A percentile compares a stretch with the other conserved stretches of the same genome.
These are phyloP conservation scores for Gonium pectorale DNA, from an alignment of 139 green algal species.

Conservation along the genomic window DNA sequence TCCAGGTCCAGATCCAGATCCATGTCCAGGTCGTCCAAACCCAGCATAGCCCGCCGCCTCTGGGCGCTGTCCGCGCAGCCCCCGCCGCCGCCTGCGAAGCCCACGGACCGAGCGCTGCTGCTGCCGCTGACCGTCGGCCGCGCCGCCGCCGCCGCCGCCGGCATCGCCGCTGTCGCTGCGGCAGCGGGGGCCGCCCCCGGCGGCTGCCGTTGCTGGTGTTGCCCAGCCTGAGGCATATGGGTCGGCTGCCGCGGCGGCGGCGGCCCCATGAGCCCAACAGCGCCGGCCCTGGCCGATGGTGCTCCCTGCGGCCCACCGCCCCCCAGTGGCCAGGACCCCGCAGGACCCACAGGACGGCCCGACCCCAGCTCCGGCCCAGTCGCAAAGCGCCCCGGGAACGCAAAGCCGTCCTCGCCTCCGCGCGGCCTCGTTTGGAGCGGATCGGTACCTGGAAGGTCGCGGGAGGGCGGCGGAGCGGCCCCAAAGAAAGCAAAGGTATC, in stretches of 20 bases:
- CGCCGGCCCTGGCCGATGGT: too few species aligned
- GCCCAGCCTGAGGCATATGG: too few species aligned
- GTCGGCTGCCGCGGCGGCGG: neutral
- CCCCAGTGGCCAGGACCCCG: too few species aligned
- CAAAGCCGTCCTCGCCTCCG: too few species aligned
- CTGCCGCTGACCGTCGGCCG: conserved; percentile 2
- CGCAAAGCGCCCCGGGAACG: too few species aligned
- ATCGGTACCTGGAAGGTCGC: too few species aligned
- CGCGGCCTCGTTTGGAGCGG: too few species aligned
- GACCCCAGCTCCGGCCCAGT: too few species aligned
- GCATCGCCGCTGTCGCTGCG: neutral
- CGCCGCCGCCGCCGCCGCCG: neutral
- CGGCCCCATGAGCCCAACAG: neutral
- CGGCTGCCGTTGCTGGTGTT: neutral
- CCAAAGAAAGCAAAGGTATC: too few species aligned
- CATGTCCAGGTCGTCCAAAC: conserved; percentile 30
- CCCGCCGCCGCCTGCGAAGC: neutral
- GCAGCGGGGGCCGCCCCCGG: neutral
- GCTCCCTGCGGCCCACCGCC: too few species aligned
- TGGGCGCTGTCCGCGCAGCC: neutral
- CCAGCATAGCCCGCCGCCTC: neutral
- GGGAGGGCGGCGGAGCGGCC: too few species aligned
- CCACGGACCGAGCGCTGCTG: neutral
- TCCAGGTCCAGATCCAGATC: conserved; percentile 22
- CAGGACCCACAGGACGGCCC: too few species aligned